phyloP scores from a whole-genome alignment of 768 basidiomycete species.

The Mycena olivaceomarginata region DNA sequence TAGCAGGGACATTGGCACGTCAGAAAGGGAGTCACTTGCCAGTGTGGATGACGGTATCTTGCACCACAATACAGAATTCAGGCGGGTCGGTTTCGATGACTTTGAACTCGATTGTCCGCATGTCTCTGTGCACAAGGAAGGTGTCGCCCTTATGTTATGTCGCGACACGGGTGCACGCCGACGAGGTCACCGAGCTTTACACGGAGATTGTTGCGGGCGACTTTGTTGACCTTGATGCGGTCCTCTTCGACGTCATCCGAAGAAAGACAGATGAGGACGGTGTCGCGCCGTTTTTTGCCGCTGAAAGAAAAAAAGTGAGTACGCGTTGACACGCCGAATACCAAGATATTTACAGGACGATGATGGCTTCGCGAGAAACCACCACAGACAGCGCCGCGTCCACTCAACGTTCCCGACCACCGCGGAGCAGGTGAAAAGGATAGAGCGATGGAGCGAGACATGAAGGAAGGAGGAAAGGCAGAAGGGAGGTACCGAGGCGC shows the following conservation, averaged over 20 bases:
- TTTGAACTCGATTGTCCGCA: slow-evolving; percentile 99
- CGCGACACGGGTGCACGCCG: slow-evolving; percentile 95
- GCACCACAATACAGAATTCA: slow-evolving; percentile 99
- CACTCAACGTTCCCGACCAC: no score
- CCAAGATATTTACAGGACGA: slow-evolving; percentile 79
- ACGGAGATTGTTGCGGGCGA: slow-evolving; percentile 97
- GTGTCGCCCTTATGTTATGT: slow-evolving; percentile 99
- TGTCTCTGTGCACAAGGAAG: slow-evolving; percentile 98
- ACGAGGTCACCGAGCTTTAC: slow-evolving; percentile 98
- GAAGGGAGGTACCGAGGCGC: no score
- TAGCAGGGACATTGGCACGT: not conserved
- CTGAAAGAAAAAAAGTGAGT: not conserved
- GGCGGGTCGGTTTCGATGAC: slow-evolving; percentile 98
- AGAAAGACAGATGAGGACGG: no score
- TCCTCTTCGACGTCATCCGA: no score
- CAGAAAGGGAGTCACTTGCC: no score
- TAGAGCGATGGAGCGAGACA: no score
- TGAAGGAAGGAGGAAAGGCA: no score
- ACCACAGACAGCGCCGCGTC: no score
- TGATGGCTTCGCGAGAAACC: no score
- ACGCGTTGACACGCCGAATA: not conserved
- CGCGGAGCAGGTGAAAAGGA: no score
- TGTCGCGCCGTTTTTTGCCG: no score
- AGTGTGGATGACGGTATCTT: slow-evolving; percentile 93
- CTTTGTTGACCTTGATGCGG: slow-evolving; percentile 51